Base-by-base conservation (phyloP, 768 basidiomycete species). In the Pleurotus tuoliensis region DNA sequence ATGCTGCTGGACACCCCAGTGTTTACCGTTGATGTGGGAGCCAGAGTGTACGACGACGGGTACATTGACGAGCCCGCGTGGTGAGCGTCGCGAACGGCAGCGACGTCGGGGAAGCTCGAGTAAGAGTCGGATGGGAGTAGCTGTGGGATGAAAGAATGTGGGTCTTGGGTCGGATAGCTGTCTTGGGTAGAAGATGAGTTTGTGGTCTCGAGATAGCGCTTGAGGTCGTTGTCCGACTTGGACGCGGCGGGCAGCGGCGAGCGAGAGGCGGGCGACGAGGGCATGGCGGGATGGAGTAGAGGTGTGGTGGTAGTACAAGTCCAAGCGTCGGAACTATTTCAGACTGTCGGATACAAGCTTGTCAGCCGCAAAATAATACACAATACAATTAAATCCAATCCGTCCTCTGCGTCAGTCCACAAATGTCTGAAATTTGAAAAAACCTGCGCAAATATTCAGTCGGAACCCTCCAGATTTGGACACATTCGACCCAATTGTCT, bases 141-240 rank as follows among this genome's bases (percentile, higher is more conserved):
- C 15, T 52, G 51, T 52, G 51, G 18, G 9, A 20, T 24, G 51
- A 39, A 39, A 1, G 51, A 41, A 20, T 38, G 34, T 4, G 13
- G 13, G 37, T 15, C 37, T 50, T 24, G 27, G n/a, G 27, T 34
- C 6, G 20, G 48, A 20, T 50, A 50, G 48, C 49, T 50, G 49
- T 27, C n/a, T 40, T 41, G 51, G 20, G 15, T 40, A 18, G 34
- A 9, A 22, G 51, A 39, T 30, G 49, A 16, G 24, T 52, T 52
- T 52, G 51, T 52, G 30, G 51, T 52, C n/a, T 52, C 51, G 18
- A 52, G 51, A 24, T 52, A 52, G 51, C 38, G 51, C 38, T 52
- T 52, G 38, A 52, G 34, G 24, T 52, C 51, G 20, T 16, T 39
- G 38, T 52, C 51, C 22, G 51, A 52, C 13, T 39, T 41, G 9